A percentile compares a stretch with the other conserved stretches of the same genome.
Evolutionary conservation across 2,329 filamentous ascomycete species (phyloP).

Genomic region (Xylariaceae sp.): DNA sequence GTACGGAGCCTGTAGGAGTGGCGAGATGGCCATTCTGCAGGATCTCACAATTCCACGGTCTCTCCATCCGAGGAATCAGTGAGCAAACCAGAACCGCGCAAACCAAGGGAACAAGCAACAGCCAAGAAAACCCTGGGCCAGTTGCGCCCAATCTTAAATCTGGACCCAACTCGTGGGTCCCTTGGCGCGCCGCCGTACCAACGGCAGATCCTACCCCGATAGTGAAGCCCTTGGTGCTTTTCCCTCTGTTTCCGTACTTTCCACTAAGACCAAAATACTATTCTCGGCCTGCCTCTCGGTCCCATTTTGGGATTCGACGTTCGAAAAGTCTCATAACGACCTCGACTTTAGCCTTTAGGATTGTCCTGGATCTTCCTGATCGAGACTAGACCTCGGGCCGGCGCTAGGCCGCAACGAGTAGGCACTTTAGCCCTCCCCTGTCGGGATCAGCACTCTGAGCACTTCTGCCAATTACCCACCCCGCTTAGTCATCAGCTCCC

Average conservation of each 20-base stretch:
- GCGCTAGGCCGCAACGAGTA: background rate
- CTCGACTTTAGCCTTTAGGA: background rate
- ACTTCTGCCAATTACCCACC: too few species aligned
- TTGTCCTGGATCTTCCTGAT: background rate
- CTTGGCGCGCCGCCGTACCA: conserved; percentile 2
- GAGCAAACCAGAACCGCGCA: background rate
- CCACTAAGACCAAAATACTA: background rate
- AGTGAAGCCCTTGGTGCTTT: conserved; percentile 4
- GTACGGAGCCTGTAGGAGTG: conserved; percentile 10
- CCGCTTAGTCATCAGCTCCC: too few species aligned
- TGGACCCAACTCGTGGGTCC: conserved; percentile 8
- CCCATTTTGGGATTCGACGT: conserved; percentile 9
- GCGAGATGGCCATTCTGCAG: conserved; percentile 7
- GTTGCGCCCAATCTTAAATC: conserved; percentile 16
- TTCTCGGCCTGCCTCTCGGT: conserved; percentile 18
- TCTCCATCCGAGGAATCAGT: background rate
- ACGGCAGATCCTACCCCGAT: conserved; percentile 14
- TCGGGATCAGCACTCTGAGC: background rate
- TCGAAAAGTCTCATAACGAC: background rate
- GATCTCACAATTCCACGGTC: conserved; percentile 6
- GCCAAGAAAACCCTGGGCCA: conserved; percentile 4
- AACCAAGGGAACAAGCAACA: background rate
- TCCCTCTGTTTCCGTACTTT: background rate
- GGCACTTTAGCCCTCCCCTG: background rate
- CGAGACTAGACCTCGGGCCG: background rate